phyloP scores from a whole-genome alignment of 2,329 filamentous ascomycete species.

The Pyricularia pennisetigena region DNA sequence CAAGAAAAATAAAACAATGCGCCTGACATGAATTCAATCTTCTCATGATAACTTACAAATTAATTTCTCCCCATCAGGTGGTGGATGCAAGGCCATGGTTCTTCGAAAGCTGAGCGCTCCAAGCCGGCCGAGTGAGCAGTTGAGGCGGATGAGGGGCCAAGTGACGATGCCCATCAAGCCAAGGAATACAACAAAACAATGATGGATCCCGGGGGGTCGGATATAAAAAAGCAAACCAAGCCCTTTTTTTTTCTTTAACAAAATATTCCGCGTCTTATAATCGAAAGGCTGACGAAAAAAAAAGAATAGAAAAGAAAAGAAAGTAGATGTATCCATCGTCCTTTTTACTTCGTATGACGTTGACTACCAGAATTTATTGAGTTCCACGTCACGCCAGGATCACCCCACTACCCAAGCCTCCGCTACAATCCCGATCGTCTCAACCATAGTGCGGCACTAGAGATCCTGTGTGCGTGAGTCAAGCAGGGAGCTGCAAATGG shows the following conservation, averaged over 20 bases:
- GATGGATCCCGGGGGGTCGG: too few relatives aligned
- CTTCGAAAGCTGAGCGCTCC: background rate
- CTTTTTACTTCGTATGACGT: background rate
- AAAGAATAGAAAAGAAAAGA: background rate
- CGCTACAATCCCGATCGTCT: background rate
- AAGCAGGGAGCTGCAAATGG: background rate
- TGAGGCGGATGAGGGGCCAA: background rate
- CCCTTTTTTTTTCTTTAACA: too few relatives aligned
- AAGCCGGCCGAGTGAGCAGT: background rate
- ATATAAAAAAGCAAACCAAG: too few relatives aligned
- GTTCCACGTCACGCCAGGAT: background rate
- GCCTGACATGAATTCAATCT: background rate
- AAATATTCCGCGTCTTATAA: too few relatives aligned
- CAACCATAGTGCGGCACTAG: background rate
- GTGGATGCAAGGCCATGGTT: constrained; percentile 33
- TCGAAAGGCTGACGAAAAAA: too few relatives aligned
- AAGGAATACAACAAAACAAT: background rate
- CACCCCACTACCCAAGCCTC: background rate
- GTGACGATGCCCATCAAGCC: background rate
- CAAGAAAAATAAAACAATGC: background rate
- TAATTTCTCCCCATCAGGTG: constrained; percentile 30
- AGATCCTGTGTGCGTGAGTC: background rate
- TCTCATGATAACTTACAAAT: constrained; percentile 30
- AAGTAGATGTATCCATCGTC: background rate
- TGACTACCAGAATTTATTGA: background rate